Conservation (phyloP, 352 stramenopile genomes). For the Pythium dissimile region DNA sequence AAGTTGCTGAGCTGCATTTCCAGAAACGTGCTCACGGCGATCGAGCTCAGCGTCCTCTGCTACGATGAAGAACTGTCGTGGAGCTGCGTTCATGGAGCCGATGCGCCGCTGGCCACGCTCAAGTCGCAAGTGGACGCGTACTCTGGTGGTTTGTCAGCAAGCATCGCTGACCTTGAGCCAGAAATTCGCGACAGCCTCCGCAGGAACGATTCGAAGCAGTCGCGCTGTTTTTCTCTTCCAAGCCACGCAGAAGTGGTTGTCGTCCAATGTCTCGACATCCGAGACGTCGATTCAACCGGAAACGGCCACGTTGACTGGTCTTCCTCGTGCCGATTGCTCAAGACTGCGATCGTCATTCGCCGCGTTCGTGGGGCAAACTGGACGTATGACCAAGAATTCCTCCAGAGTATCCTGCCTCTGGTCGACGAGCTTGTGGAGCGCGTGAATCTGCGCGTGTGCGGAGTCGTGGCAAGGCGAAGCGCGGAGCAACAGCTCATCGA, state of each 20-base stretch:
- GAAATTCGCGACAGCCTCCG: background rate
- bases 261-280: slow-evolving; percentile 1
- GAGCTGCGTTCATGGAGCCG: background rate
- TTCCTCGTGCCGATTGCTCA: slow-evolving; percentile 1
- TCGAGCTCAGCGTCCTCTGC: slow-evolving; percentile 35
- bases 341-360: slow-evolving; percentile 43
- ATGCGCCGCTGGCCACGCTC: background rate
- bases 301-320: background rate
- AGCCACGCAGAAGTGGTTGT: slow-evolving; percentile 22
- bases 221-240: slow-evolving; percentile 11
- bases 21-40: slow-evolving; percentile 35
- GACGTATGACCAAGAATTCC: slow-evolving; percentile 57
- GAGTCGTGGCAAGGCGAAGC: slow-evolving; percentile 37
- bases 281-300: slow-evolving; percentile 8
- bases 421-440: slow-evolving; percentile 41
- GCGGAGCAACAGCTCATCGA: slow-evolving; percentile 24
- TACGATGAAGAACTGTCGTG: slow-evolving; percentile 10
- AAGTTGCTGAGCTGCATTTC: slow-evolving; percentile 35
- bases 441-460: slow-evolving; percentile 46
- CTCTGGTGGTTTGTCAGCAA: background rate
- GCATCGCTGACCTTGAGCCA: background rate
- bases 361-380: slow-evolving; percentile 45
- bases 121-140: background rate
- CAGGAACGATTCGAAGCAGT: background rate
- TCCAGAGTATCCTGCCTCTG: slow-evolving; percentile 34